These are phyloP conservation scores for Fagus sylvatica DNA, from an alignment of 306 rosid genomes.

Conservation along the genomic window DNA sequence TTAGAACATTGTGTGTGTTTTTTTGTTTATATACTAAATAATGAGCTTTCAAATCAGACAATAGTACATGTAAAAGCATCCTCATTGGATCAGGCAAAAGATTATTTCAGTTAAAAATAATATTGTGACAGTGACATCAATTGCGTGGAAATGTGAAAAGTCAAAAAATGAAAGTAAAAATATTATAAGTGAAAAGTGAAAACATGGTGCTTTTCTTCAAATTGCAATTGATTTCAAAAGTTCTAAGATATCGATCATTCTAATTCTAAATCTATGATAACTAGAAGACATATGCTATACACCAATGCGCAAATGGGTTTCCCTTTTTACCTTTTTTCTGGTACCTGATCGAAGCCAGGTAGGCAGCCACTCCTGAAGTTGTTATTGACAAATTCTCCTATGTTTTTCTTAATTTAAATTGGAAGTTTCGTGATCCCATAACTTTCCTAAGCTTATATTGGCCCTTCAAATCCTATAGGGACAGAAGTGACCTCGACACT, in stretches of 20 bases:
- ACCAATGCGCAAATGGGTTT: neutral
- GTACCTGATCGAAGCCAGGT: neutral
- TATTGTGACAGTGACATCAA: no score
- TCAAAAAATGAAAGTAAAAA: no score
- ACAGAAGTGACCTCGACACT: conserved; percentile 32
- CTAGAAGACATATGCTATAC: neutral
- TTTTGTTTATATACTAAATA: no score
- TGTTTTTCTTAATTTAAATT: neutral
- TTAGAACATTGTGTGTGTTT: no score
- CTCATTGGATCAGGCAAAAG: no score
- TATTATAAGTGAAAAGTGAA: neutral
- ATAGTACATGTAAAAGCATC: no score
- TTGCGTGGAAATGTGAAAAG: no score
- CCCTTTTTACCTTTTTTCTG: neutral
- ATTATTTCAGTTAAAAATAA: no score
- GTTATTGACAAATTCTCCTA: neutral
- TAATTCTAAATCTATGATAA: neutral
- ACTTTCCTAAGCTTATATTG: conserved; percentile 10
- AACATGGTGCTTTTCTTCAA: neutral
- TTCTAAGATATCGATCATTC: neutral
- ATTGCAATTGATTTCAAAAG: neutral
- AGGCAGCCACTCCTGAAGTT: neutral
- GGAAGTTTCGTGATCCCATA: neutral
- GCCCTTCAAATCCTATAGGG: conserved; percentile 58
- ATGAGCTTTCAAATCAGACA: no score